These are phyloP conservation scores for Beauveria asiatica DNA, from an alignment of 2,329 filamentous ascomycete species.

Conservation along the genomic window DNA sequence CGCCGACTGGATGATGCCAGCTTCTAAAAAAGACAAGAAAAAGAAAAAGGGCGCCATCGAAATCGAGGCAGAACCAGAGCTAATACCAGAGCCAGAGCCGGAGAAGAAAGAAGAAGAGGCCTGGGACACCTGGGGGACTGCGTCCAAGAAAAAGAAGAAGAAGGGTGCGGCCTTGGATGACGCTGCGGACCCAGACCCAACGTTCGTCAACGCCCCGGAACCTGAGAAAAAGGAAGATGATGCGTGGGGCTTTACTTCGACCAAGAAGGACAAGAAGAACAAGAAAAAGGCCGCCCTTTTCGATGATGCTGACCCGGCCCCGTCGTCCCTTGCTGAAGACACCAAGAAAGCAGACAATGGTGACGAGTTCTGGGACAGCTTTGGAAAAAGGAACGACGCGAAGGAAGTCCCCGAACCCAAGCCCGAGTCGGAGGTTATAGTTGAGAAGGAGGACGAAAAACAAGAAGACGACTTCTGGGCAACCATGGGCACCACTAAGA, in stretches of 20 bases:
- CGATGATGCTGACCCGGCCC: constrained; percentile 15
- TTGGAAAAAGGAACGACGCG: constrained; percentile 24
- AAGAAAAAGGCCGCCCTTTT: constrained; percentile 14
- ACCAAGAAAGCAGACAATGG: constrained; percentile 12
- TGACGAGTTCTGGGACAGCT: constrained; percentile 17
- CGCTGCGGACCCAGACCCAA: neutral
- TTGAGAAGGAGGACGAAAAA: constrained; percentile 3
- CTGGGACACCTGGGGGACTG: constrained; percentile 23
- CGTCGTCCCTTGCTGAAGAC: constrained; percentile 9
- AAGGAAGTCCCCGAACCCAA: constrained; percentile 20
- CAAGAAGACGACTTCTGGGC: constrained; percentile 19
- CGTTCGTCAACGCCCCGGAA: constrained; percentile 7
- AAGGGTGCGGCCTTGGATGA: constrained; percentile 16
- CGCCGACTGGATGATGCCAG: constrained; percentile 16
- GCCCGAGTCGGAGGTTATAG: neutral
- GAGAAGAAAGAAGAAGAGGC: constrained; percentile 21
- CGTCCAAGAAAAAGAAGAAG: constrained; percentile 26
- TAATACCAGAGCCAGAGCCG: constrained; percentile 20
- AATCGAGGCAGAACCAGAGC: constrained; percentile 14
- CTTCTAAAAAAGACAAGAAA: constrained; percentile 30
- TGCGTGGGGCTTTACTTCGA: constrained; percentile 19
- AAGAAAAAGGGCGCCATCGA: constrained; percentile 26
- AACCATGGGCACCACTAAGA: constrained; percentile 14
- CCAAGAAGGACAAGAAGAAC: constrained; percentile 18
- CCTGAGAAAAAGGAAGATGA: constrained; percentile 21